Evolutionary conservation across 805 yeast genomes (phyloP).

Genomic region (Metschnikowia kunwiensis): DNA sequence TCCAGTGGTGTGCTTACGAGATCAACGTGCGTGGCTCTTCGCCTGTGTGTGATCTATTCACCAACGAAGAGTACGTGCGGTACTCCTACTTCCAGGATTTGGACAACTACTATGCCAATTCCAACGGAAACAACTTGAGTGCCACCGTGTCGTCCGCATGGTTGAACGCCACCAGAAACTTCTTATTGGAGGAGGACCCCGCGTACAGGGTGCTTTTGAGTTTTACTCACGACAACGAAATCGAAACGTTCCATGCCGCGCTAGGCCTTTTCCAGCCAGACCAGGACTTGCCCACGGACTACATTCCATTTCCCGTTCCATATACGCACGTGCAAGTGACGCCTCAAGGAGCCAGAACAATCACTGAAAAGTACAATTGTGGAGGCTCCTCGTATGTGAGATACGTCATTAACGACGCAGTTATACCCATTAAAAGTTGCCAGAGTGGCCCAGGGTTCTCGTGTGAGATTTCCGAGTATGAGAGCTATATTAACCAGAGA

Average conservation of each 20-base stretch:
- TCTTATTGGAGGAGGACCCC: slow-evolving; percentile 42
- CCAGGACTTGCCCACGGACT: slow-evolving; percentile 42
- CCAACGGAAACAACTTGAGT: slow-evolving; percentile 61
- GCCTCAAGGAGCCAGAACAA: slow-evolving; percentile 41
- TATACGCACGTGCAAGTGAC: slow-evolving; percentile 41
- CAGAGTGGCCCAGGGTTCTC: slow-evolving; percentile 42
- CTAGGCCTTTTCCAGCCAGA: slow-evolving; percentile 52
- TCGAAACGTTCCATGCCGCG: slow-evolving; percentile 60
- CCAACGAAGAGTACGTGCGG: slow-evolving; percentile 62
- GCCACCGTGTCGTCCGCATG: slow-evolving; percentile 59
- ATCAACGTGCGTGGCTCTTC: slow-evolving; percentile 66
- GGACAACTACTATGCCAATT: slow-evolving; percentile 56
- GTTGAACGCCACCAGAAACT: slow-evolving; percentile 45
- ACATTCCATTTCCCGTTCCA: slow-evolving; percentile 45
- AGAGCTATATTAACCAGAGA: slow-evolving; percentile 27
- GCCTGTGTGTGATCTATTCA: slow-evolving; percentile 63
- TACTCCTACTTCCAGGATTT: slow-evolving; percentile 62
- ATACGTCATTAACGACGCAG: slow-evolving; percentile 40
- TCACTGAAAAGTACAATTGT: slow-evolving; percentile 36
- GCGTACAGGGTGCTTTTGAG: slow-evolving; percentile 58
- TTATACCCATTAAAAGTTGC: slow-evolving; percentile 34
- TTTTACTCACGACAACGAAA: slow-evolving; percentile 72
- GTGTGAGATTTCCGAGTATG: slow-evolving; percentile 36
- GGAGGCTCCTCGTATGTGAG: slow-evolving; percentile 33
- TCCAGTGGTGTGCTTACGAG: slow-evolving; percentile 72